Evolutionary conservation across 257 asterid species (phyloP), one percentile per base, ranked within the genome.

Genomic region (Nicotiana obtusifolia): DNA sequence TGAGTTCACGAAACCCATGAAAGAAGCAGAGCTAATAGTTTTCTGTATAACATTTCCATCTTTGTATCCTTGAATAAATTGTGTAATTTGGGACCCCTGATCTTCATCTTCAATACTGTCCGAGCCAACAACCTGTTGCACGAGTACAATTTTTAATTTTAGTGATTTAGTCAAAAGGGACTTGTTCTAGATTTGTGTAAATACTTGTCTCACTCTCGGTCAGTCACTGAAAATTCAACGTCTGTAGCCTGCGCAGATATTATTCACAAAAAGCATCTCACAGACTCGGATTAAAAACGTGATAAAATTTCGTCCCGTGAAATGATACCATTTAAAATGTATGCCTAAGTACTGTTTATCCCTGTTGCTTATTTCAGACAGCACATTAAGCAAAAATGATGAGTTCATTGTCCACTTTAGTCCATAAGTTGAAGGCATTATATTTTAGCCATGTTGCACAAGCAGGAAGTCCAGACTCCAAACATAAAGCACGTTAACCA

Each of bases 61-160:
- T 86, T 92, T 90, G 77, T 91, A 94, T 52, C 96, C 91, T 87
- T 92, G 89, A 35, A 93, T 89, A 69, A 94, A 94, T 82, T 81
- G 89, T 8, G 96, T 91, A 76, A 93, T 84, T 81, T 87, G 92
- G 80, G 88, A 81, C 73, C 93, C 88, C 77, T 86, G 85, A 81
- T 94, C 95, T 44, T 89, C 88, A 87, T 90, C 97, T 16, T 88
- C 91, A 30, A 89, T 81, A 81, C 87, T 88, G 66, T 94, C 98
- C 1, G 91, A 91, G 62, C 97, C 97, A 53, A 83, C 82, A 47
- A 94, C 97, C 97, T 94, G 84, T 60, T 75, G 80, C 80, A 75
- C 0, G 80, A 75, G 64, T 73, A 47, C 7, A 14, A 20, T 1
- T 19, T 10, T 35, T 28, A 49, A 49, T 75, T 47, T 75, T 49